These are phyloP conservation scores for Hortaea sp. DNA, from an alignment of 2,329 filamentous ascomycete species.

Conservation along the genomic window DNA sequence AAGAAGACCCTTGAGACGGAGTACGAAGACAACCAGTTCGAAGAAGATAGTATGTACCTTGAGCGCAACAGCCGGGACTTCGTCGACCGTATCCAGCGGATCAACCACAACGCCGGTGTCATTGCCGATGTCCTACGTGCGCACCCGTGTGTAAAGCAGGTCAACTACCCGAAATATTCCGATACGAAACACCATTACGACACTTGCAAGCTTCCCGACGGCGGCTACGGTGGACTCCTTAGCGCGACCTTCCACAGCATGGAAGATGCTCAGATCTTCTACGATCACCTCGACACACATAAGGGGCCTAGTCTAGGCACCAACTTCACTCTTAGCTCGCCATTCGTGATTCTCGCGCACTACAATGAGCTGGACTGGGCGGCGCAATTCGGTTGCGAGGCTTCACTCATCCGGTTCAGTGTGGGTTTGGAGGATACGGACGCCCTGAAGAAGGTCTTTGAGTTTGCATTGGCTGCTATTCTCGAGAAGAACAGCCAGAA, in stretches of 20 bases:
- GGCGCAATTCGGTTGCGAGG: constrained; percentile 67
- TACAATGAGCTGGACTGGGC: constrained; percentile 92
- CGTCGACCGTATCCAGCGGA: constrained; percentile 65
- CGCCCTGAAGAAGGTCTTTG: constrained; percentile 55
- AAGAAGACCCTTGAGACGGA: constrained; percentile 54
- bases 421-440: constrained; percentile 75
- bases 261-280: constrained; percentile 68
- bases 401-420: constrained; percentile 72
- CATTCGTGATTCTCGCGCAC: constrained; percentile 86
- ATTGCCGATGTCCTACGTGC: constrained; percentile 62
- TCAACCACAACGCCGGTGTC: constrained; percentile 76
- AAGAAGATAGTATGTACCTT: constrained; percentile 87
- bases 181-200: constrained; percentile 66
- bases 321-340: constrained; percentile 86
- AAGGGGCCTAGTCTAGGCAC: constrained; percentile 94
- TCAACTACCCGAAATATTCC: constrained; percentile 81
- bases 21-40: constrained; percentile 88
- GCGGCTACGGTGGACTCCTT: constrained; percentile 78
- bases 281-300: constrained; percentile 72
- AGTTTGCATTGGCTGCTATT: constrained; percentile 56
- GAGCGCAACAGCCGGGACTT: constrained; percentile 96
- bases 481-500: too few species aligned
- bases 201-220: constrained; percentile 57
- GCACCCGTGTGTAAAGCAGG: constrained; percentile 57
- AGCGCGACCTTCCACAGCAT: constrained; percentile 69